These are phyloP conservation scores for Gelatoporia subvermispora DNA, from an alignment of 768 basidiomycete species.

Conservation along the genomic window DNA sequence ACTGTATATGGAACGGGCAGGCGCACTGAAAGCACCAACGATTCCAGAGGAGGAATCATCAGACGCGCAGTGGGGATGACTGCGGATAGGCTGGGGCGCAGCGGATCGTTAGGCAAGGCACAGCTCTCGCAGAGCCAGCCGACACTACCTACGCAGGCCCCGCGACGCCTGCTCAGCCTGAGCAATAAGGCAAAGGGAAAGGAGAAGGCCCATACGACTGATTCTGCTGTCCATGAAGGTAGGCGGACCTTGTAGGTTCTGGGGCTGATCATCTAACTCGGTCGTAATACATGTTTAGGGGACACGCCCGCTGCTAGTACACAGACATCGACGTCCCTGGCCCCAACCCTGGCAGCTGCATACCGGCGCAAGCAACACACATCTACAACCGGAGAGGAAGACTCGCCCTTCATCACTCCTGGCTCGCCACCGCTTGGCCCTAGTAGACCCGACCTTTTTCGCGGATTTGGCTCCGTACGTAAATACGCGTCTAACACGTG, in stretches of 20 bases:
- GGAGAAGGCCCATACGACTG: conserved; percentile 27
- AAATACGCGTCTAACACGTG: neutral
- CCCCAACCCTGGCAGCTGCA: conserved; percentile 4
- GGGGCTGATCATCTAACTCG: neutral
- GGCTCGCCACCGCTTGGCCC: conserved; percentile 54
- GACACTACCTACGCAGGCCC: conserved; percentile 27
- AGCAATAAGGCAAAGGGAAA: conserved; percentile 47
- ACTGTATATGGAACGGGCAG: neutral
- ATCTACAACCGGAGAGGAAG: conserved; percentile 31
- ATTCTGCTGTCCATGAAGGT: conserved; percentile 25
- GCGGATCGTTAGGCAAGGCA: conserved; percentile 25
- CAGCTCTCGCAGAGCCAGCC: conserved; percentile 24
- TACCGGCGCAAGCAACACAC: conserved; percentile 1
- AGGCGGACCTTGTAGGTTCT: neutral
- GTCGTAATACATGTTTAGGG: conserved; percentile 4
- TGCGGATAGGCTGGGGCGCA: conserved; percentile 61
- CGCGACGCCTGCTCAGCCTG: conserved; percentile 52
- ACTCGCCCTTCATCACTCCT: conserved; percentile 69
- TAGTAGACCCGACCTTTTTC: conserved; percentile 46
- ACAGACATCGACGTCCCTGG: conserved; percentile 13
- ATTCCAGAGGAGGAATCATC: conserved; percentile 15
- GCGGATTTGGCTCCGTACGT: conserved; percentile 69
- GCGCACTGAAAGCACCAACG: neutral
- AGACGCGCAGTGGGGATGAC: conserved; percentile 43
- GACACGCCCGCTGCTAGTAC: conserved; percentile 17